Base-by-base conservation (phyloP, 176 grass and related monocot genomes). In the Stipa capillata region DNA sequence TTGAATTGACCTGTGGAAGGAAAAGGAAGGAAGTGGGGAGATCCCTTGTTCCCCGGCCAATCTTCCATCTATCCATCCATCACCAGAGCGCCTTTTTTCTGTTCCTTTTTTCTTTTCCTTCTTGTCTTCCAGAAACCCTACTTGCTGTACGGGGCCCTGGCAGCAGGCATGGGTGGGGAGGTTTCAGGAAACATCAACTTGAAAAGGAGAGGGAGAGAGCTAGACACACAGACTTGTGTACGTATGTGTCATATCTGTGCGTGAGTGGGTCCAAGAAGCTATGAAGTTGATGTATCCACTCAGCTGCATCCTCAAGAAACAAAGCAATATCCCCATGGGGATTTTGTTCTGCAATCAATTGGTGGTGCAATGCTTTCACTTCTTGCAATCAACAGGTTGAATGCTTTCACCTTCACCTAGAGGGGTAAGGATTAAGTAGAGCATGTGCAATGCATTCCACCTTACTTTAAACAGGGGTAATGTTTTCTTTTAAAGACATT, bases 151-250 rank as follows among this genome's bases (percentile, higher is more conserved):
- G 82, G 89, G 23, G 3, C 77, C 82, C 44, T 85, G 82, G 81
- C 55, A 64, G 45, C 67, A 85, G 33, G 69, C 79, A 83, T 82
- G 82, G 52, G 63, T 78, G 36, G 88, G 31, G 67, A 88, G 67
- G 79, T 64, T 85, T 85, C 90, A 88, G 86, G 79, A 92, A 85
- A 69, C 71, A 91, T 85, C 85, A 84, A 40, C 32, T 40, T 69
- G 69, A 16, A 67, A 88, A 31, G 61, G 32, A 77, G 69, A 75
- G 8, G 47, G 67, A 13, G 34, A 54, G 62, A 3, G 6, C n/a
- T 61, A 76, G 57, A 41, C 47, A 77, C 45, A 67, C 76, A 85
- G 48, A 50, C 35, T 49, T 64, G 42, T 79, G 56, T 85, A 71
- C 64, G 87, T 78, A 77, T 66, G 72, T 85, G 82, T 85, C 77